These are phyloP conservation scores for Cynanchum wilfordii DNA, from an alignment of 257 asterid genomes.

Conservation along the genomic window DNA sequence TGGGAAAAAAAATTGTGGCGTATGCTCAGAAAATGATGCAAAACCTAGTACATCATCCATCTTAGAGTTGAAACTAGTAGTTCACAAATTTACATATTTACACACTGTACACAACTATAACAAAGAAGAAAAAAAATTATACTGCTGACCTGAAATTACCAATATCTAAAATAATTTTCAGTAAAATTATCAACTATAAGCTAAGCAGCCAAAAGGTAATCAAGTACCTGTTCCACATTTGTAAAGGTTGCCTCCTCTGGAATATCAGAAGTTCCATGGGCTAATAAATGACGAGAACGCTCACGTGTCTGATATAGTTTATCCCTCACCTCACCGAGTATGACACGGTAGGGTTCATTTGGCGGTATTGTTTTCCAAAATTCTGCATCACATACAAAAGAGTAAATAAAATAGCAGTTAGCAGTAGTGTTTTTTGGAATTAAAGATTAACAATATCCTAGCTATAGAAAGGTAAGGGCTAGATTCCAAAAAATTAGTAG, in stretches of 20 bases:
- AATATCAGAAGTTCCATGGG: constrained; percentile 41
- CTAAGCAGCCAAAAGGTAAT: not conserved
- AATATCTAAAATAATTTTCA: not conserved
- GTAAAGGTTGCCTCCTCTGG: constrained; percentile 41
- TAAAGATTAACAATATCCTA: not conserved
- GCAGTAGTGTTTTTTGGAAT: not conserved
- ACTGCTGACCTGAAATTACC: not conserved
- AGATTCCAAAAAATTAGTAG: not conserved
- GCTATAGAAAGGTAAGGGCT: not conserved
- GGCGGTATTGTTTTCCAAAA: constrained; percentile 47
- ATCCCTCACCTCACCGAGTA: constrained; percentile 47
- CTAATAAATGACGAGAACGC: constrained; percentile 42
- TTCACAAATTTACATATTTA: not conserved
- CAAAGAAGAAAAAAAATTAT: not conserved
- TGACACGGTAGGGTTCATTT: constrained; percentile 45
- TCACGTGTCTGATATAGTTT: constrained; percentile 47
- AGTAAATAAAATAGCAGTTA: not conserved
- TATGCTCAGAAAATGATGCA: not conserved
- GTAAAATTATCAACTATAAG: not conserved
- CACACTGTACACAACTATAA: no score
- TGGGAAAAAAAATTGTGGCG: not conserved
- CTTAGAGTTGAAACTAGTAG: not conserved
- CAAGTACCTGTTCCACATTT: constrained; percentile 33
- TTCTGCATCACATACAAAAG: constrained; percentile 24
- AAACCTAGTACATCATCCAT: not conserved